Base-by-base conservation (phyloP, 768 basidiomycete genomes). In the Lentinula lateritia region DNA sequence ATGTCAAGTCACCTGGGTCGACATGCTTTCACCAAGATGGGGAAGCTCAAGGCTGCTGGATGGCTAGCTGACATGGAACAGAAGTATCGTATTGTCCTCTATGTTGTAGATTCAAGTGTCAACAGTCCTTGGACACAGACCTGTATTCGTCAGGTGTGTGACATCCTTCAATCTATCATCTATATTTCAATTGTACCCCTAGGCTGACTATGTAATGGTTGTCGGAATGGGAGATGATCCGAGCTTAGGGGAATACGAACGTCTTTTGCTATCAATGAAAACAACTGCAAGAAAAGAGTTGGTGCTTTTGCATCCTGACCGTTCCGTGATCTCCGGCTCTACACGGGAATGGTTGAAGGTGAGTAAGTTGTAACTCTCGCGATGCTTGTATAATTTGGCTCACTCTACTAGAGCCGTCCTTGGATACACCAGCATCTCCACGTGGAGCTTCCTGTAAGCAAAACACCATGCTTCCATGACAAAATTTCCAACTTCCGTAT, bases 261-360 rank as follows among this genome's bases (percentile, higher is more conserved):
- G 95, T 58, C 78, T 98, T 3, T 75, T 99, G 20, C 79, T 98
- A 45, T 95, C 95, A 1, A 91, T 95, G 82, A 98, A 98, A 77
- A 98, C 96, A 0, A 98, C 96, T 0, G 97, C 96, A n/a, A 79
- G 97, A 59, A 98, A 98, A 74, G 97, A 99, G 71, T 84, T 99
- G 32, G 89, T 99, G 5, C 79, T 99, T 5, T 79, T 99, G 9
- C 97, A 99, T 68, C 88, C 95, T 2, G 93, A 97, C 69, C 87
- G 95, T 42, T 88, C 87, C 20, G 92, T 98, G 3, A 76, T 83
- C 8, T 88, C 95, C 3, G 96, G 96, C 2, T 95, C 92, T 8
- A 99, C 97, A 41, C 83, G 96, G 45, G 90, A 92, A 72, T 99
- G 97, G 96, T 80, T 99, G 56, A 93, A 94, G 82, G 94, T 92